phyloP scores from a whole-genome alignment of 2,329 filamentous ascomycete genomes.

The Diaporthe sp. region DNA sequence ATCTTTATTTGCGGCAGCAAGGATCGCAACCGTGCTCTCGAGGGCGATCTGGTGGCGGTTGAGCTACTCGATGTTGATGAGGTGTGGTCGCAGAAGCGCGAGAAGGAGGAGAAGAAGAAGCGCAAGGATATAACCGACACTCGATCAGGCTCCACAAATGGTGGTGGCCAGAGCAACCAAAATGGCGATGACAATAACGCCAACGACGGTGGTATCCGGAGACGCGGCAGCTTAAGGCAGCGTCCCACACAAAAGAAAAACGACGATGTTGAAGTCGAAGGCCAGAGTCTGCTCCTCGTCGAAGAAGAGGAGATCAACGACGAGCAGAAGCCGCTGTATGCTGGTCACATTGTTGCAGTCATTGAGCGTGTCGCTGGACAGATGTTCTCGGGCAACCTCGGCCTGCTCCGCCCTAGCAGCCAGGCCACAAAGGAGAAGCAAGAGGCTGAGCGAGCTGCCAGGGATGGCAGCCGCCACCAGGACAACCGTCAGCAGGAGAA shows the following conservation, averaged over 20 bases:
- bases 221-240: slow-evolving; percentile 95
- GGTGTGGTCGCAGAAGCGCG: slow-evolving; percentile 98
- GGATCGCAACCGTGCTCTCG: slow-evolving; percentile 95
- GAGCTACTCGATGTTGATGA: slow-evolving; percentile 98
- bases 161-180: slow-evolving; percentile 74
- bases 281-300: slow-evolving; percentile 94
- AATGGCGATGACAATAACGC: slow-evolving; percentile 73
- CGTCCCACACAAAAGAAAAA: slow-evolving; percentile 99
- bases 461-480: slow-evolving; percentile 84
- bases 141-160: slow-evolving; percentile 81
- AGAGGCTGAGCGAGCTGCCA: slow-evolving; percentile 92
- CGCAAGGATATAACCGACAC: slow-evolving; percentile 98
- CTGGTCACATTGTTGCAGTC: slow-evolving; percentile 96
- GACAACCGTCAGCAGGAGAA: slow-evolving; percentile 92
- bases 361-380: slow-evolving; percentile 97
- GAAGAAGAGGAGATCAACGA: slow-evolving; percentile 99
- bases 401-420: slow-evolving; percentile 93
- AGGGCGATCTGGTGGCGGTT: slow-evolving; percentile 95
- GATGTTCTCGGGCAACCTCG: slow-evolving; percentile 98
- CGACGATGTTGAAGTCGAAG: slow-evolving; percentile 98
- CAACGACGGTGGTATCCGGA: slow-evolving; percentile 87
- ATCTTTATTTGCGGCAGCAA: slow-evolving; percentile 99
- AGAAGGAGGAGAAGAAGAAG: slow-evolving; percentile 99
- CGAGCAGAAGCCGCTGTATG: slow-evolving; percentile 96
- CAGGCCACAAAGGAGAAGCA: slow-evolving; percentile 99